Conservation (phyloP, 306 rosid genomes). For the Arachis stenosperma region DNA sequence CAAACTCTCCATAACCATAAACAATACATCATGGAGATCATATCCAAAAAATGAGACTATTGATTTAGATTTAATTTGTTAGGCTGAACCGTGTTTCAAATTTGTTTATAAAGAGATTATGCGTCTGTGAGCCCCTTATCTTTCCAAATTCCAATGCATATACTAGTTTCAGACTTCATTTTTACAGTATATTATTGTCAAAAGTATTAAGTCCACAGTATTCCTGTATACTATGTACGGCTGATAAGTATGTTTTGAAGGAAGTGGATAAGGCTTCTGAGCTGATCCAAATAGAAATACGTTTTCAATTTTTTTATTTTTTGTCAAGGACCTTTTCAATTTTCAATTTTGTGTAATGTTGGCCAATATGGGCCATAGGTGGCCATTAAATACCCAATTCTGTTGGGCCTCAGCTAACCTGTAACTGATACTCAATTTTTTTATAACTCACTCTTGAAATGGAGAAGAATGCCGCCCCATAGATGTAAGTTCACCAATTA, state of each 20-base stretch:
- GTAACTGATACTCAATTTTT: no score
- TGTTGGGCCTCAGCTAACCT: neutral
- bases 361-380: neutral
- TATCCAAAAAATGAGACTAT: no score
- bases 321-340: no score
- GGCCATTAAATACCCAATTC: conserved; percentile 5
- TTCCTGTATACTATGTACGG: neutral
- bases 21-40: no score
- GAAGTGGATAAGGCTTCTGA: neutral
- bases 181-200: neutral
- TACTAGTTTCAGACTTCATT: neutral
- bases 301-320: no score
- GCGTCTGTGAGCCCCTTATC: neutral
- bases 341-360: neutral
- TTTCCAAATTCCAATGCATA: neutral
- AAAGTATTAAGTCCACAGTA: neutral
- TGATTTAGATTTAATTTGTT: neutral
- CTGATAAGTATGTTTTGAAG: neutral
- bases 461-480: neutral
- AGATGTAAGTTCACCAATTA: no score
- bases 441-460: no score
- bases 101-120: neutral
- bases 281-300: neutral
- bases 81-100: neutral
- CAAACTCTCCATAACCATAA: no score